These are phyloP conservation scores for Umbelopsis isabellina DNA, from an alignment of 192 early-diverging fungal species.

Conservation along the genomic window DNA sequence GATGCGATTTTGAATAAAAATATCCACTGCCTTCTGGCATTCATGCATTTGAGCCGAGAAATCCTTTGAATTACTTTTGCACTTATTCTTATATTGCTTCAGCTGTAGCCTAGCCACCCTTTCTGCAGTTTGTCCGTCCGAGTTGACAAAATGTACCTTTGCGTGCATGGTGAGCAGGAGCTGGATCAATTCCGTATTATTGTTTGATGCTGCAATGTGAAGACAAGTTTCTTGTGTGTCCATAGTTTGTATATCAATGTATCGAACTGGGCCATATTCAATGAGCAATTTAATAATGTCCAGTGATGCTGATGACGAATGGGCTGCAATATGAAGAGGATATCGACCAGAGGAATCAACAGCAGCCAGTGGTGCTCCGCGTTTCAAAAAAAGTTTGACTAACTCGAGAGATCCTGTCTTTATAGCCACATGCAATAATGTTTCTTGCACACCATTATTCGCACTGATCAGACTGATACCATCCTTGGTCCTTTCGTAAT, in stretches of 20 bases:
- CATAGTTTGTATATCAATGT: slow-evolving; percentile 30
- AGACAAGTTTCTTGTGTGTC: slow-evolving; percentile 34
- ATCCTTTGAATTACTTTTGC: background rate
- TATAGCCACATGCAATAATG: slow-evolving; percentile 40
- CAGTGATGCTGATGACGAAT: background rate
- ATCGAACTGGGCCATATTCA: slow-evolving; percentile 31
- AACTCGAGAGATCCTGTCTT: slow-evolving; percentile 29
- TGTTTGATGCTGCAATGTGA: slow-evolving; percentile 38
- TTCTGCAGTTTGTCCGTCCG: slow-evolving; percentile 38
- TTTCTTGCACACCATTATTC: slow-evolving; percentile 28
- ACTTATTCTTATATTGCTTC: slow-evolving; percentile 27
- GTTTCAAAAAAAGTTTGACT: slow-evolving; percentile 26
- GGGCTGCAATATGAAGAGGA: slow-evolving; percentile 37
- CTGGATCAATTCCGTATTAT: slow-evolving; percentile 32
- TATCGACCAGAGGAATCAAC: slow-evolving; percentile 37
- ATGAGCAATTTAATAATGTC: slow-evolving; percentile 32
- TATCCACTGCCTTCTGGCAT: slow-evolving; percentile 24
- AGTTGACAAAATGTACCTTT: slow-evolving; percentile 29
- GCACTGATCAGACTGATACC: background rate
- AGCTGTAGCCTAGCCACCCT: slow-evolving; percentile 34
- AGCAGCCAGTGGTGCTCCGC: slow-evolving; percentile 40
- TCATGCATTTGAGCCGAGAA: slow-evolving; percentile 24
- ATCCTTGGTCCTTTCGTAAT: slow-evolving; percentile 16
- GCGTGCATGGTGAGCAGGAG: slow-evolving; percentile 37
- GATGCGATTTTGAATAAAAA: slow-evolving; percentile 33